Base-by-base conservation (phyloP, 2,329 filamentous ascomycete genomes). In the Fusarium fracticaudum region DNA sequence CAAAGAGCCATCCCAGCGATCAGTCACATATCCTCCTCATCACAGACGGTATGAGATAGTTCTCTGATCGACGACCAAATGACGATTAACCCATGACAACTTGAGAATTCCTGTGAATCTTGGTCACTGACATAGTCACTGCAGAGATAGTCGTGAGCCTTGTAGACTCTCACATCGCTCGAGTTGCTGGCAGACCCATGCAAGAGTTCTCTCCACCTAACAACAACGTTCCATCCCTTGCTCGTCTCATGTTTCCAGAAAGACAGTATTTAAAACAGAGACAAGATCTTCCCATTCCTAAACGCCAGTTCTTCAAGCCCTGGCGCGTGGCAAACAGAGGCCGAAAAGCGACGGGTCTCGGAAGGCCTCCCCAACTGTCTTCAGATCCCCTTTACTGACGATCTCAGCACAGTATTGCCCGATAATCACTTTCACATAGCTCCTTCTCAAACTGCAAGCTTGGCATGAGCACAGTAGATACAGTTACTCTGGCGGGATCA, bases 251-350 rank as follows among this genome's bases (percentile, higher is more conserved):
- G 71, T 64, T 74, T 74, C 63, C 60, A 74, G 71, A 74, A 74
- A 64, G 50, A 74, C 67, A 40, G 51, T 22, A 45, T 17, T 18
- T 20, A 18, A 53, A 57, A 53, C 60, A 58, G 31, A 74, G 60
- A 74, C 71, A 73, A 51, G 71, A 73, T 73, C 67, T 71, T 40
- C 67, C 22, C 71, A 73, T 73, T 71, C 71, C 71, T 68, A 17
- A 44, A 58, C 50, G 71, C 53, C 57, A 47, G 29, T 62, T 59
- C 43, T 50, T 58, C 44, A 60, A 64, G 66, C 47, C 41, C 55
- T 26, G 45, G 54, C 69, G 67, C 71, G 63, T 74, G 71, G 71
- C 67, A 73, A 69, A 69, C 45, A 61, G 45, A 59, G 55, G 67
- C 71, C 71, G 71, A 74, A 61, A 60, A 41, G 38, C 63, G 41